Base-by-base conservation (phyloP, 495 filamentous ascomycete species). In the Daldinia caldariorum region DNA sequence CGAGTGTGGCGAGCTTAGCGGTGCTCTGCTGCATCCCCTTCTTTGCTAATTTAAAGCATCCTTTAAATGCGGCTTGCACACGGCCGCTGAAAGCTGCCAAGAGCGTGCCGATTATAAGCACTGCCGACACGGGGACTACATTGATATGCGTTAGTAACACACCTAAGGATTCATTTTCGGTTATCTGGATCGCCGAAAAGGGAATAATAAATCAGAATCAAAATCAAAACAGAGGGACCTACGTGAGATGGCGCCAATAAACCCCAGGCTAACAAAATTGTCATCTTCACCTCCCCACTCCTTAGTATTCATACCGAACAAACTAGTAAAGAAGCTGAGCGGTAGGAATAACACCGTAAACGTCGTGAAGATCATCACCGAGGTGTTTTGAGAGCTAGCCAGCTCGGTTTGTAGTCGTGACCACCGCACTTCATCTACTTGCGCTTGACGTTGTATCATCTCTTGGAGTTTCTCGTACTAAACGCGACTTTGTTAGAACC, bases 331-430 rank as follows among this genome's bases (percentile, higher is more conserved):
- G 78, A 91, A 91, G 18, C 84, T 87, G 3, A 90, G 76, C 0
- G 89, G 89, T 9, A 91, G 77, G 74, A 90, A 90, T 22, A 90
- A 86, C 63, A 91, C 87, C 22, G 86, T 90, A 75, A 90, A 89
- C 9, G 87, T 87, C 16, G 88, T 91, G 72, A 91, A 90, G 22
- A 90, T 88, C 87, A 90, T 89, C 26, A 90, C 83, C 9, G 88
- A 86, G 39, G 86, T 82, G 39, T 87, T 88, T 68, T 90, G 89
- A 39, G 83, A 84, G 34, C 86, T 85, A 0, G 89, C 87, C 0
- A 89, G 85, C 62, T 90, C 87, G 6, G 87, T 86, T 61, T 90
- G 86, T 64, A 88, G 79, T 1, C 89, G 82, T 1, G 89, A 88
- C 76, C 88, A 84, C 41, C 88, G 87, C 6, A 88, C 86, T 63